These are phyloP conservation scores for Lactarius deliciosus DNA, from an alignment of 768 basidiomycete genomes.

Conservation along the genomic window DNA sequence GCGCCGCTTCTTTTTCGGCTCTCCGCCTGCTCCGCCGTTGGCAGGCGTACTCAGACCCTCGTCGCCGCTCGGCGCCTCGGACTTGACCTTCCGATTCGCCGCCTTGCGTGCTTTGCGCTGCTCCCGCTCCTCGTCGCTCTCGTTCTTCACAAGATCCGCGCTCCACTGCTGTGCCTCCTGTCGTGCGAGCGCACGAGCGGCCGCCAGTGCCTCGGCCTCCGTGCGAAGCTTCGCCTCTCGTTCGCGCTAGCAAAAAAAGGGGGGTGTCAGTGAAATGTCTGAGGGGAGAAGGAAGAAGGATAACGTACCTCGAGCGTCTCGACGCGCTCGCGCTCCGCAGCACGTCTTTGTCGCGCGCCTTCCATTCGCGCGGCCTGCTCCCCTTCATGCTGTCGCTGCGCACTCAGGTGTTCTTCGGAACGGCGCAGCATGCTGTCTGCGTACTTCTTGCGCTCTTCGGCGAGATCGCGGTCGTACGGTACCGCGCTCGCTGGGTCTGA, in stretches of 20 bases:
- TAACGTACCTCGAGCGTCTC: conserved; percentile 64
- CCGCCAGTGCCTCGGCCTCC: conserved; percentile 77
- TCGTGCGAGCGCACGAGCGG: conserved; percentile 68
- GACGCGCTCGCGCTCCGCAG: conserved; percentile 70
- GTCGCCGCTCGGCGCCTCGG: conserved; percentile 30
- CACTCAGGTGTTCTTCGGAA: conserved; percentile 73
- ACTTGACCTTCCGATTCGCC: conserved; percentile 50
- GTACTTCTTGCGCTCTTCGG: conserved; percentile 87
- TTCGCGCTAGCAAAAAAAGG: conserved; percentile 44
- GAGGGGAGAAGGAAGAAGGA: neutral
- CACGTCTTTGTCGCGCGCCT: conserved; percentile 70
- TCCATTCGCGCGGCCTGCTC: conserved; percentile 74
- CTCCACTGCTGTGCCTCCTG: conserved; percentile 84
- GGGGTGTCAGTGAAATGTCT: neutral
- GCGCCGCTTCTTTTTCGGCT: conserved; percentile 67
- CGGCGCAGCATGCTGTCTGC: conserved; percentile 83
- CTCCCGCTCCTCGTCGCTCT: conserved; percentile 81
- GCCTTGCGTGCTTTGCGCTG: conserved; percentile 53
- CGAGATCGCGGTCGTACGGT: conserved; percentile 84
- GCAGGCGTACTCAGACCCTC: conserved; percentile 49
- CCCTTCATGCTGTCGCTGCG: conserved; percentile 69
- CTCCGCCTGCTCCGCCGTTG: conserved; percentile 31
- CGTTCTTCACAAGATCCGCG: conserved; percentile 53
- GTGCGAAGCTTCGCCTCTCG: conserved; percentile 62
- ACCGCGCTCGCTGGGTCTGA: conserved; percentile 64